phyloP scores from a whole-genome alignment of 2,329 filamentous ascomycete species.

The Calcarisporium arbuscula region DNA sequence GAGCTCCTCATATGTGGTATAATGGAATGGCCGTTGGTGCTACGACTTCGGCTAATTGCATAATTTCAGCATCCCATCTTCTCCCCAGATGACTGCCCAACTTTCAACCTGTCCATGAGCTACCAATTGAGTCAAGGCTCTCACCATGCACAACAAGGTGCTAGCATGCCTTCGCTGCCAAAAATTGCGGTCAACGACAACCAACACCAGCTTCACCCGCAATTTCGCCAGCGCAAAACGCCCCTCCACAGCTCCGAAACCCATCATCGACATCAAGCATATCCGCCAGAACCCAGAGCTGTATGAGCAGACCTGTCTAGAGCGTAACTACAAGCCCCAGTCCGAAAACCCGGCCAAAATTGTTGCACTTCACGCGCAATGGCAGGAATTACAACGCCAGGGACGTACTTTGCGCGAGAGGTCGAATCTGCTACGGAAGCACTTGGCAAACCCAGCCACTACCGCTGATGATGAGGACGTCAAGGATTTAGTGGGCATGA shows the following conservation, averaged over 20 bases:
- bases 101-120: too few species aligned
- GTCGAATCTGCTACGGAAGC: constrained; percentile 54
- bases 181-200: constrained; percentile 12
- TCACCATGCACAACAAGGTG: too few species aligned
- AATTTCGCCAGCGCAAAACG: constrained; percentile 30
- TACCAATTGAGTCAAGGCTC: too few species aligned
- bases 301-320: constrained; percentile 75
- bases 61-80: too few species aligned
- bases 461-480: constrained; percentile 36
- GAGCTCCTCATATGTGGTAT: too few species aligned
- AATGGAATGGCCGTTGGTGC: too few species aligned
- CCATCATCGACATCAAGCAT: constrained; percentile 76
- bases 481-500: constrained; percentile 26
- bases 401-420: constrained; percentile 57
- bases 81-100: too few species aligned
- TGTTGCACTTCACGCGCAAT: constrained; percentile 47
- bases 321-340: constrained; percentile 70
- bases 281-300: constrained; percentile 80
- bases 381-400: constrained; percentile 54
- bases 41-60: too few species aligned
- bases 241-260: constrained; percentile 70
- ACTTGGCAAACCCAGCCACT: constrained; percentile 47
- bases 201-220: constrained; percentile 11
- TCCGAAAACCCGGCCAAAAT: constrained; percentile 51
- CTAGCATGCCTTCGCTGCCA: constrained; percentile 20